Percentiles rank a stretch among this genome's conserved stretches.
These are phyloP conservation scores for Fusarium oligoseptatum DNA, from an alignment of 2,329 filamentous ascomycete species.

Conservation along the genomic window DNA sequence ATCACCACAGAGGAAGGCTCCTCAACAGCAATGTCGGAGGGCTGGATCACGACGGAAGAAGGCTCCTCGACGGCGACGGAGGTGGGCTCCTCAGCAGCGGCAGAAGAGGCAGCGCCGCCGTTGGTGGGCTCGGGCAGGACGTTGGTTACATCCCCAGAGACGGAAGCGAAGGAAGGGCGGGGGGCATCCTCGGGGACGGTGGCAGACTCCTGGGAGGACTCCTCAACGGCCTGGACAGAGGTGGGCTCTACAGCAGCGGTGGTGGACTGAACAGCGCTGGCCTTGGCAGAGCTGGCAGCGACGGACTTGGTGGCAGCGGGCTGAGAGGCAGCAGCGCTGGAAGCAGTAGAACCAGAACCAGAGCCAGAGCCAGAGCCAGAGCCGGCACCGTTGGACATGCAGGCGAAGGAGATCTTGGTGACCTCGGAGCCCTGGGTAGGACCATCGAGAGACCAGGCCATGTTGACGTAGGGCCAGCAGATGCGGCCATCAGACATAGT, in stretches of 20 bases:
- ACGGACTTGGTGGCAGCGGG: constrained; percentile 27
- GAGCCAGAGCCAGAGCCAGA: constrained; percentile 11
- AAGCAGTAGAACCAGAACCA: neutral
- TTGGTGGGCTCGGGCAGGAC: constrained; percentile 24
- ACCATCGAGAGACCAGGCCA: constrained; percentile 61
- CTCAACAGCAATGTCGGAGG: neutral
- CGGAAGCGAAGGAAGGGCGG: constrained; percentile 35
- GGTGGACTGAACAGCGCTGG: constrained; percentile 16
- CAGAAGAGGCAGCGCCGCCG: constrained; percentile 4
- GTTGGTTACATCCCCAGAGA: constrained; percentile 29
- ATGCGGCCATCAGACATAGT: constrained; percentile 69
- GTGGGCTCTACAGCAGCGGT: constrained; percentile 14
- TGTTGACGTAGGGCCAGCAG: constrained; percentile 72
- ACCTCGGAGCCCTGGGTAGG: constrained; percentile 41
- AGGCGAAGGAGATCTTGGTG: constrained; percentile 67
- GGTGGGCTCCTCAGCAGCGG: constrained; percentile 13
- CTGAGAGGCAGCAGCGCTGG: constrained; percentile 13
- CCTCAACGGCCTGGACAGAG: constrained; percentile 23
- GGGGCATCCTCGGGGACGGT: constrained; percentile 29
- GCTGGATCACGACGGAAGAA: constrained; percentile 23
- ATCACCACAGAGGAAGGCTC: neutral
- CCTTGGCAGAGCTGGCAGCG: constrained; percentile 16
- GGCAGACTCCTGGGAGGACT: constrained; percentile 12
- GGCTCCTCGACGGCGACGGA: constrained; percentile 18
- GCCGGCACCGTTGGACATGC: constrained; percentile 47